Evolutionary conservation across 345 rosid genomes (phyloP), one percentile per base, ranked within the genome.

Genomic region (Chamaenerion angustifolium): DNA sequence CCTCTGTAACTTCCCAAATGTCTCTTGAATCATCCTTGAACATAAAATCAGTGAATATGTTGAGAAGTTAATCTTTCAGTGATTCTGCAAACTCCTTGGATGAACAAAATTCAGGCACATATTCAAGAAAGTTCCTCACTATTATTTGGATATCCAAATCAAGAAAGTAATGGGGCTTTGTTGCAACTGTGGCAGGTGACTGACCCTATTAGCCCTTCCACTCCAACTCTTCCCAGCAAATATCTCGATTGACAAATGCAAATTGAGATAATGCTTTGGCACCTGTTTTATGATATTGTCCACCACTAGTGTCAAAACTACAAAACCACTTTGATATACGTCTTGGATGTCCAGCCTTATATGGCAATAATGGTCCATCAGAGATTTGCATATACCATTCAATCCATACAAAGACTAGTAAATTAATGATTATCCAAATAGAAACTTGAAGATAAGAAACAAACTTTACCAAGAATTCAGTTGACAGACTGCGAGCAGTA

Each of bases 91-190:
- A 86, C 70, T 86, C 95, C 52, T 45, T 55, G 11, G 98, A 90
- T 0, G 85, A 79, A 96, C 98, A 90, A 58, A 90, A 90, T 4
- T 90, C 88, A 37, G 95, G 95, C 56, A 86, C 85, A 45, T 90
- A 66, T 49, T 83, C 78, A 0, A 86, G 57, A 53, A 86, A 82
- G 68, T 90, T 90, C 58, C 83, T 83, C 2, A 90, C 67, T 4
- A 94, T 90, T 40, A 66, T 62, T 45, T 68, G 76, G 16, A 86
- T 69, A 71, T 90, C 92, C 60, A 90, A 67, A 68, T 90, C 98
- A 40, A 90, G 94, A 68, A 90, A 76, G 56, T 86, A 90, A 75
- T 80, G 94, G 27, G 98, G 96, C 78, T 86, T 90, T 0, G 96
- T 83, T 2, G 96, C 96, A 48, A 90, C 93, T 66, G 81, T 74